Base-by-base conservation (phyloP, 768 basidiomycete genomes). In the Suillus placidus region DNA sequence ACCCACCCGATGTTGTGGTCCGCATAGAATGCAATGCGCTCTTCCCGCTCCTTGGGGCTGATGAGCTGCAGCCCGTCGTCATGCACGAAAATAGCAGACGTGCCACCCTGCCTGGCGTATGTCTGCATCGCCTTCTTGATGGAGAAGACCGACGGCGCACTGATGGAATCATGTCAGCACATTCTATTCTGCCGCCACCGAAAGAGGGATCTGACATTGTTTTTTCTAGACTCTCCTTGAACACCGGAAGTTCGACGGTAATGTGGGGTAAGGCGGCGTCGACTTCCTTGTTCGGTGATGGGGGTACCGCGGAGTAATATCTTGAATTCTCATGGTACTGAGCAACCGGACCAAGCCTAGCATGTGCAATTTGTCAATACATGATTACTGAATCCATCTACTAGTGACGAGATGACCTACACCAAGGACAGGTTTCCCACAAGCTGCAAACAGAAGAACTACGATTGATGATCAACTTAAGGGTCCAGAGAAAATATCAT, bases 91-190 rank as follows among this genome's bases (percentile, higher is more conserved):
- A 95, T 93, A 34, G 86, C 76, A 12, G 90, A 92, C 1, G 90
- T 89, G 6, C 92, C 93, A 57, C 94, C 93, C 75, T 95, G 93
- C n/a, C 93, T 83, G 6, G 93, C 93, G 72, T 94, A 94, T n/a
- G 91, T 92, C 74, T 92, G 91, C 88, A 94, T 94, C 0, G 92
- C 93, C 78, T 88, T 89, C 78, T 93, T 93, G 67, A 89, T 79
- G 0, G 90, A 94, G 71, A 84, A 84, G 5, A 95, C 87, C 20
- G 91, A 92, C 5, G 90, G 91, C 8, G 87, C 73, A 67, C 91
- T 93, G 72, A 6, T 62, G 67, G 6, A 35, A 61, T 62, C 49
- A 51, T 61, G 69, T 72, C 56, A 78, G 69, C 62, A 60, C 61
- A 66, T 18, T 63, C 35, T 26, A 26, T 61, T 34, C 35, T 60